Base-by-base conservation (phyloP, 495 filamentous ascomycete species). In the Neurospora sublineolata region DNA sequence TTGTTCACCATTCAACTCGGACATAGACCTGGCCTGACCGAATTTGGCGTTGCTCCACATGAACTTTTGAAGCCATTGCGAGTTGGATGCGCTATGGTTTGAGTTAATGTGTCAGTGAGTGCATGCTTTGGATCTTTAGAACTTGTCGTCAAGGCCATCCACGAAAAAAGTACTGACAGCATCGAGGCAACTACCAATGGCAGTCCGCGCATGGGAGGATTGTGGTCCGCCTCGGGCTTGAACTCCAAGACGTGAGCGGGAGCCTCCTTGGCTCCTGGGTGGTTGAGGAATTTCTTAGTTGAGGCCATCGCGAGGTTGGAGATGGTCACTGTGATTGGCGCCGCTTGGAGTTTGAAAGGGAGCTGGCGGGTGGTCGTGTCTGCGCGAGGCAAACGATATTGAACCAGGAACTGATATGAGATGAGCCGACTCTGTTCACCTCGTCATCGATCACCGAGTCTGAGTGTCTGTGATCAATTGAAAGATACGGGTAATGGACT, bases 31-130 rank as follows among this genome's bases (percentile, higher is more conserved):
- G 37, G 93, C 84, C 36, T 81, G 76, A 46, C 80, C 84, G 73
- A 97, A 93, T 27, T 90, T 89, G 37, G 92, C 92, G 81, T 93
- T 94, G 64, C 75, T 80, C 91, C 91, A 97, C 27, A 83, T 71
- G 4, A 74, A 74, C 33, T 77, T 77, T 20, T 80, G 79, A 6
- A 83, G 5, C 10, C 74, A 76, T 12, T 71, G 52, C 12, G 73
- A 68, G 44, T 72, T 72, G 8, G 74, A 58, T n/a, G 81, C 58
- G n/a, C 82, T 84, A 46, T 36, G 9, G 20, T 20, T 67, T 5
- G 33, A 37, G 11, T 23, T 52, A 1, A 64, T 33, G 10, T 18
- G 67, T 37, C 68, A 46, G 11, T 71, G 52, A 36, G 44, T 23
- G 10, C 12, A 30, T 37, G 37, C 16, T 68, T 23, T 18, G 20